These are phyloP conservation scores for Pichia sp. DNA, from an alignment of 1,139 yeast genomes.

Conservation along the genomic window DNA sequence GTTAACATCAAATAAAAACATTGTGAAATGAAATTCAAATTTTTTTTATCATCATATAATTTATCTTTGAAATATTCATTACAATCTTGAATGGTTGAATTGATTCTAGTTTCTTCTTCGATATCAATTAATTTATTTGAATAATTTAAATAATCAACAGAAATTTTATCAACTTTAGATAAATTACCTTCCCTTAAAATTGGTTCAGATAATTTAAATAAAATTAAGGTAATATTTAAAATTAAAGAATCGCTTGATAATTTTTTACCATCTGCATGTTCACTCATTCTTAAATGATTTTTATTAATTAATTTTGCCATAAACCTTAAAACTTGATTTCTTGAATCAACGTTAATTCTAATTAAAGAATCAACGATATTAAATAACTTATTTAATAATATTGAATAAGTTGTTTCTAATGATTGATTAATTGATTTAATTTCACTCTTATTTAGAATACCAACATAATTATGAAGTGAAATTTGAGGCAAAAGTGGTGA, in stretches of 20 bases:
- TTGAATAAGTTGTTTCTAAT: slow-evolving; percentile 53
- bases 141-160: slow-evolving; percentile 52
- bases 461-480: slow-evolving; percentile 42
- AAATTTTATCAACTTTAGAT: slow-evolving; percentile 69
- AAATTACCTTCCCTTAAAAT: slow-evolving; percentile 53
- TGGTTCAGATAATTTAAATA: slow-evolving; percentile 74
- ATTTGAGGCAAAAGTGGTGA: slow-evolving; percentile 62
- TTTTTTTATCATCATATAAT: slow-evolving; percentile 19
- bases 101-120: slow-evolving; percentile 75
- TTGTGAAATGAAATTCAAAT: slow-evolving; percentile 76
- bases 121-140: slow-evolving; percentile 51
- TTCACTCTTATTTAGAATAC: slow-evolving; percentile 37
- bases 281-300: slow-evolving; percentile 84
- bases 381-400: slow-evolving; percentile 55
- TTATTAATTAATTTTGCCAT: slow-evolving; percentile 67
- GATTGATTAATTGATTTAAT: slow-evolving; percentile 47
- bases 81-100: slow-evolving; percentile 69
- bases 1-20: slow-evolving; percentile 77
- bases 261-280: slow-evolving; percentile 65
- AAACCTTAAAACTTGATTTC: slow-evolving; percentile 58
- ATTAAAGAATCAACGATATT: slow-evolving; percentile 66
- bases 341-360: slow-evolving; percentile 64
- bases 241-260: slow-evolving; percentile 78
- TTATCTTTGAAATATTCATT: slow-evolving; percentile 41
- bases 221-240: slow-evolving; percentile 64